Percentiles rank a stretch among this genome's conserved stretches.
These are phyloP conservation scores for Eryngium alpinum DNA, from an alignment of 140 eudicot genomes.

Conservation along the genomic window DNA sequence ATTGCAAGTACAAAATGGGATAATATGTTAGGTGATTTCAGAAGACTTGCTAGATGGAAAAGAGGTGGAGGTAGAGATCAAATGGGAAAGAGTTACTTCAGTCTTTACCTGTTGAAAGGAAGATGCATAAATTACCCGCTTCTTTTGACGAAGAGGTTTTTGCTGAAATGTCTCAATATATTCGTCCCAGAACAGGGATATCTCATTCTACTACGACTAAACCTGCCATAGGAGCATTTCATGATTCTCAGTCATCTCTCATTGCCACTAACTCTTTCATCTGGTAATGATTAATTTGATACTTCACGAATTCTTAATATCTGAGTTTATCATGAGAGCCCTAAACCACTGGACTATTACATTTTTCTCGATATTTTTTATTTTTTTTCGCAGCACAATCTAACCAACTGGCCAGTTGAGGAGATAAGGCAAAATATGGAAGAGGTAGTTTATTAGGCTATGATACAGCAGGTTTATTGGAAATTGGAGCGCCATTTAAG, in stretches of 20 bases:
- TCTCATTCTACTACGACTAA: constrained; percentile 13
- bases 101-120: constrained; percentile 64
- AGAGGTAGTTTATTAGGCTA: constrained; percentile 40
- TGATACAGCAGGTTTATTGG: constrained; percentile 32
- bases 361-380: background rate
- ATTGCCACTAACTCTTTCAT: constrained; percentile 28
- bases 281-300: constrained; percentile 13
- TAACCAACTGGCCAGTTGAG: constrained; percentile 38
- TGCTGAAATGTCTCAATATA: constrained; percentile 65
- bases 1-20: constrained; percentile 89
- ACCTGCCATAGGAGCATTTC: constrained; percentile 20
- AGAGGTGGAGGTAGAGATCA: constrained; percentile 69
- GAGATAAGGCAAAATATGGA: constrained; percentile 33
- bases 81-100: constrained; percentile 61
- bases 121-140: constrained; percentile 59
- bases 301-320: background rate
- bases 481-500: constrained; percentile 21
- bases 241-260: constrained; percentile 32
- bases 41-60: constrained; percentile 77
- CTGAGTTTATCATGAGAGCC: background rate
- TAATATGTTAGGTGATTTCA: constrained; percentile 78
- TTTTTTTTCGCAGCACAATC: constrained; percentile 28
- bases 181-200: constrained; percentile 64
- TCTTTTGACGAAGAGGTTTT: constrained; percentile 80
- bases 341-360: too few species aligned